Conservation (phyloP, 768 basidiomycete species). For the Boletus reticulatus region DNA sequence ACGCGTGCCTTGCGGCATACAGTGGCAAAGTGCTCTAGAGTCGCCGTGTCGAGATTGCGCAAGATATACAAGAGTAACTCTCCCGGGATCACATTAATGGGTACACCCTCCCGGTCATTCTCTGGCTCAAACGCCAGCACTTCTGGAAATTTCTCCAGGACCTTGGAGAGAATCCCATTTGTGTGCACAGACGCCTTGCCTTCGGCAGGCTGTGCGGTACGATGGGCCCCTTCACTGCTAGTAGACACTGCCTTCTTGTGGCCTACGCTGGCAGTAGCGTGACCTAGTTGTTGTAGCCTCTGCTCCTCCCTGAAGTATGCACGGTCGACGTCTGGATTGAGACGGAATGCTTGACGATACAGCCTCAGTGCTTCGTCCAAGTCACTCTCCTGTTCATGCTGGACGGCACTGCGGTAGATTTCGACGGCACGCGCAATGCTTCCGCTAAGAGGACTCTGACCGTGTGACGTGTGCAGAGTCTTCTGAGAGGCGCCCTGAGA, state of each 20-base stretch:
- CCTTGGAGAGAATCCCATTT: slow-evolving; percentile 44
- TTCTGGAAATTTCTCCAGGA: slow-evolving; percentile 49
- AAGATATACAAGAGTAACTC: slow-evolving; percentile 73
- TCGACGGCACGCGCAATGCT: slow-evolving; percentile 52
- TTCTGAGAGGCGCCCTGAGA: slow-evolving; percentile 10
- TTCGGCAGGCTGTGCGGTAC: slow-evolving; percentile 65
- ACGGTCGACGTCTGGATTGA: slow-evolving; percentile 74
- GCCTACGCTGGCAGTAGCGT: slow-evolving; percentile 37
- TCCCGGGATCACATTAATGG: slow-evolving; percentile 64
- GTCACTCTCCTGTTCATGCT: slow-evolving; percentile 69
- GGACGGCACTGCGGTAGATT: slow-evolving; percentile 67
- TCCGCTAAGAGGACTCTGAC: slow-evolving; percentile 33
- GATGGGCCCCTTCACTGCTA: slow-evolving; percentile 57
- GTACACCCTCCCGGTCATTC: slow-evolving; percentile 56
- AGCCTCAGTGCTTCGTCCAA: slow-evolving; percentile 72
- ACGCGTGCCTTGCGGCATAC: slow-evolving; percentile 75
- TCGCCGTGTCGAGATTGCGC: slow-evolving; percentile 58
- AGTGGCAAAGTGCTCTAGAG: slow-evolving; percentile 75
- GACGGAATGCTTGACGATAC: slow-evolving; percentile 79
- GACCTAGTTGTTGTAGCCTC: slow-evolving; percentile 14
- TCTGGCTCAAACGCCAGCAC: slow-evolving; percentile 63
- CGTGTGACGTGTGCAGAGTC: slow-evolving; percentile 20
- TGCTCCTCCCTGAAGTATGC: slow-evolving; percentile 61
- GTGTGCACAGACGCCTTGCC: slow-evolving; percentile 5
- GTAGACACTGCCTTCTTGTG: slow-evolving; percentile 79